Base-by-base conservation (phyloP, 208 protist species). In the Crithidia brevicula region DNA sequence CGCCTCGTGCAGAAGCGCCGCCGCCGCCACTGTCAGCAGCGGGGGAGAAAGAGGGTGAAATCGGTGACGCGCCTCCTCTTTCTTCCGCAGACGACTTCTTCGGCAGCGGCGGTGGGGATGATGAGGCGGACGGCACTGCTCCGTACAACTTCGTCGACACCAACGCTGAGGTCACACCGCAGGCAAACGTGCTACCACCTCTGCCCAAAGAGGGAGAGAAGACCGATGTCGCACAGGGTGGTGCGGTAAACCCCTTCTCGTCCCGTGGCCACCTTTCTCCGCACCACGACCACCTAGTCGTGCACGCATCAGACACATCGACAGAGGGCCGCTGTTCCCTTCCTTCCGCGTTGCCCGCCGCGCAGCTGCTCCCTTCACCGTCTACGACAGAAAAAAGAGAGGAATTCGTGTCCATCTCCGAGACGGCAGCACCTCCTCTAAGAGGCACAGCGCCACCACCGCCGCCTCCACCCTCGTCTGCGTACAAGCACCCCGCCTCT, bases 31-130 rank as follows among this genome's bases (percentile, higher is more conserved):
- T 40, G 36, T 40, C 10, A 40, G 36, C 36, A 40, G 36, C 8
- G 36, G 36, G 15, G 36, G 36, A 7, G 36, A 13, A 16, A 40
- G 36, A 6, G 7, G 28, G 38, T 4, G 16, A 38, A 36, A 36
- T 18, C 1, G 13, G n/a, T 9, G 25, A n/a, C 22, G 22, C 54
- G 3, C 42, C 25, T 3, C 43, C 40, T 4, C 59, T 65, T 5
- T 46, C 45, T 0, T 54, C 43, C 22, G 67, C 43, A 1, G 50
- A 51, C 25, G 50, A 67, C 60, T 31, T 43, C 31, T 57, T 68
- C 20, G 50, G 36, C 23, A 50, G 22, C 2, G 42, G 9, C 25
- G 20, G 38, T 9, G 23, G 16, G 18, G 31, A 40, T 11, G 20
- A 28, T 15, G 33, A 38, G 3, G 25, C 15, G 16, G 16, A 33